phyloP scores from a whole-genome alignment of 352 stramenopile species.

The Globisporangium heterothallicum region DNA sequence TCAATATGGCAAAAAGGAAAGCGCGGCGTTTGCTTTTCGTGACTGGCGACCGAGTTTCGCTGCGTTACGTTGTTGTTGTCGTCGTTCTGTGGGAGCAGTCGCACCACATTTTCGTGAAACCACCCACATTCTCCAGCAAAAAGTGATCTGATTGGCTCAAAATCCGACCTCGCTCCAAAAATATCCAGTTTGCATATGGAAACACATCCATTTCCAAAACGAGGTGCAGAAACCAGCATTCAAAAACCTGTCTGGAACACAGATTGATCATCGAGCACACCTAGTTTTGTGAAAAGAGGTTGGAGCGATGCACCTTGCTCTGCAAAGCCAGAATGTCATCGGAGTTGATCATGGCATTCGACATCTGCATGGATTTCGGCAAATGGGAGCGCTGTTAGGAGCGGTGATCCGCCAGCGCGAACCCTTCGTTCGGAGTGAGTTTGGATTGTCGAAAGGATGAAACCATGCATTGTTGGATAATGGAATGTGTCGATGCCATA shows the following conservation, averaged over 20 bases:
- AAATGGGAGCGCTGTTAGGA: no score
- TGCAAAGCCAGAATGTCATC: no score
- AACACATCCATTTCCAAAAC: not conserved
- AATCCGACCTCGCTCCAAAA: not conserved
- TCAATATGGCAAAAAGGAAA: no score
- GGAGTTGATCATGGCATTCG: no score
- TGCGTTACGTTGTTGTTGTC: not conserved
- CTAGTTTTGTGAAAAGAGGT: not conserved
- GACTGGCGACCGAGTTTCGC: no score
- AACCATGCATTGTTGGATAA: no score
- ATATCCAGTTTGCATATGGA: slow-evolving; percentile 4
- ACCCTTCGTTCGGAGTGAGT: no score
- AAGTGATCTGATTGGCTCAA: slow-evolving; percentile 5
- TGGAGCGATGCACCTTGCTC: not conserved
- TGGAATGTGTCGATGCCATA: no score
- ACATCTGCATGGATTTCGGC: no score
- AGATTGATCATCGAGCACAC: not conserved
- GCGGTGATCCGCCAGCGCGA: no score
- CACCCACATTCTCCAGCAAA: not conserved
- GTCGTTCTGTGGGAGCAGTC: not conserved
- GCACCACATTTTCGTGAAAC: slow-evolving; percentile 1
- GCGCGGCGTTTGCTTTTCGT: no score
- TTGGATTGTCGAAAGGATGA: no score
- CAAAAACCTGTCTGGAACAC: not conserved
- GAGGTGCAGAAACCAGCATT: not conserved